Evolutionary conservation across 148 eudicot genomes (phyloP), one percentile per base, ranked within the genome.

Genomic region (Polygonum aviculare): DNA sequence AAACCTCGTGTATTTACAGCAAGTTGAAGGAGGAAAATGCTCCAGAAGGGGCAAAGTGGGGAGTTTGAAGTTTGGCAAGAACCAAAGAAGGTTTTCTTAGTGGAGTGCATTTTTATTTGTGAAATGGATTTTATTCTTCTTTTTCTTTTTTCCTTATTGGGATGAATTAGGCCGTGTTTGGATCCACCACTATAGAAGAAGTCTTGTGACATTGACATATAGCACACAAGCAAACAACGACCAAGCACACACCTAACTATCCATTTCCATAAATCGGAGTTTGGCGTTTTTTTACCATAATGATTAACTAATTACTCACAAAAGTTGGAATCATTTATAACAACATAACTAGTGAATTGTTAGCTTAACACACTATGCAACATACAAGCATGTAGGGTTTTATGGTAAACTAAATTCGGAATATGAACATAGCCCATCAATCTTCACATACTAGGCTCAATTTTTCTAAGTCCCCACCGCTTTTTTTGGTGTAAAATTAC

Each of bases 71-170:
- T 26, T 2, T 5, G 4, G 71, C 44, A 14, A 33, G 71, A 36
- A 65, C 41, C 35, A 36, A 65, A 65, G 71, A 65, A 65, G 71
- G 71, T 65, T 65, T 44, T 35, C 22, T 65, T 65, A 35, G 71
- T 65, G 71, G 44, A 35, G 40, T 65, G 71, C 71, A 65, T 65
- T 65, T 65, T 65, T 65, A 65, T 35, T 4, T 65, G 71, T 9
- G 71, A 9, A 44, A 36, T 14, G 19, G 15, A 36, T 35, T 35
- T 65, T 3, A 4, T 26, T 12, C 36, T 36, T 7, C 4, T 65
- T 65, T 15, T 15, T 19, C 31, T 65, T 15, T 12, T 65, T 33
- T 33, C 14, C 4, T 35, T 65, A 4, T 35, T 2, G 67, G 36
- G 36, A 36, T 22, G 35, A 2, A 36, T 14, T 65, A 65, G 71